Percentiles rank a stretch among this genome's conserved stretches.
Evolutionary conservation across 176 grass and related monocot species (phyloP).

Genomic region (Rhipidocladum racemiflorum): DNA sequence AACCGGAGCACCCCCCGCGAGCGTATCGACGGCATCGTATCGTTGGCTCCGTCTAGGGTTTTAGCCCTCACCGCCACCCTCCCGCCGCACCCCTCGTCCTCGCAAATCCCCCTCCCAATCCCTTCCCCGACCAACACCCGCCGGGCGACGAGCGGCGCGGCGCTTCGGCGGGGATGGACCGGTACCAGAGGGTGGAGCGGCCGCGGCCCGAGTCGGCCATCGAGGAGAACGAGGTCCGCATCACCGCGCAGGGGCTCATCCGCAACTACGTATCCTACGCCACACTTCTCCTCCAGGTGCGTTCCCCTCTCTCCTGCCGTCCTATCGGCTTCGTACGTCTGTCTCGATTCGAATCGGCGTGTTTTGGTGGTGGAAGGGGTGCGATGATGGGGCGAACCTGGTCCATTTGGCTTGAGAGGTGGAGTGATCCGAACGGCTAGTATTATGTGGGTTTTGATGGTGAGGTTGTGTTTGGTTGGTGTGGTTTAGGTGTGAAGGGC

Average conservation of each 20-base stretch:
- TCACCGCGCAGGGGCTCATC: conserved; percentile 81
- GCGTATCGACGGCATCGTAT: conserved; percentile 37
- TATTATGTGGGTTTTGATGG: conserved; percentile 8
- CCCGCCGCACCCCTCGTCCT: conserved; percentile 18
- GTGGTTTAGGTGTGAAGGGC: background rate
- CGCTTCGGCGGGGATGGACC: conserved; percentile 63
- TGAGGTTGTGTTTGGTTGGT: background rate
- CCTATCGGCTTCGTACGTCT: background rate
- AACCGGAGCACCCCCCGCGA: conserved; percentile 7
- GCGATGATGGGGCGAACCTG: background rate
- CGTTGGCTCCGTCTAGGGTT: conserved; percentile 70
- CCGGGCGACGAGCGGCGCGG: conserved; percentile 31
- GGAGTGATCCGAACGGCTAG: background rate
- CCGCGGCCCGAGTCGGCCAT: conserved; percentile 79
- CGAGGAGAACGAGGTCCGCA: conserved; percentile 96
- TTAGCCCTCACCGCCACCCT: conserved; percentile 40
- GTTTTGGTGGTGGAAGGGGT: background rate
- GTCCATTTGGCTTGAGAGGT: background rate
- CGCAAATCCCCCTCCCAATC: conserved; percentile 37
- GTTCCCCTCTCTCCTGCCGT: background rate
- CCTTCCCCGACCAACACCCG: background rate
- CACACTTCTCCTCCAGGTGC: conserved; percentile 60
- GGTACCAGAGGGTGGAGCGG: conserved; percentile 89
- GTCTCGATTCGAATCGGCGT: conserved; percentile 1
- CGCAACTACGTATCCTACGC: conserved; percentile 72